phyloP scores from a whole-genome alignment of 306 rosid genomes.

The Vigna unguiculata region DNA sequence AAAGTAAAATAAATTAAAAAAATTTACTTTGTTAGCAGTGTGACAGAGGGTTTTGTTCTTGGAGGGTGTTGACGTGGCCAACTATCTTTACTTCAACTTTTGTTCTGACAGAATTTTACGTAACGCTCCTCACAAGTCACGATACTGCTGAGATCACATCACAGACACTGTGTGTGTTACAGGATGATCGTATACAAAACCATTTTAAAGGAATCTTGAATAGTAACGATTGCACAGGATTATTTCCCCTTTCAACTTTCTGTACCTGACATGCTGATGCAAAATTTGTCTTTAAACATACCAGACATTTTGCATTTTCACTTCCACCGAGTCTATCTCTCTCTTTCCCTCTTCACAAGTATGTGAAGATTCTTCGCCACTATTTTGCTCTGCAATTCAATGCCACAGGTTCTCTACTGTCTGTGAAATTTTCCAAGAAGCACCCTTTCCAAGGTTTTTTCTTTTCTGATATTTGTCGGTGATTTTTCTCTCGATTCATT shows the following conservation, averaged over 20 bases:
- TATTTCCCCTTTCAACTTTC: slow-evolving; percentile 25
- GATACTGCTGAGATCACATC: background rate
- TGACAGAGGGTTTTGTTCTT: slow-evolving; percentile 22
- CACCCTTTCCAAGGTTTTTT: slow-evolving; percentile 7
- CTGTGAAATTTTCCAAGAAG: slow-evolving; percentile 2
- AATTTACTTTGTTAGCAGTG: background rate
- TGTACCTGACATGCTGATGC: slow-evolving; percentile 49
- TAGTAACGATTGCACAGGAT: slow-evolving; percentile 35
- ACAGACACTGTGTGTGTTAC: background rate
- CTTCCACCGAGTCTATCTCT: slow-evolving; percentile 27
- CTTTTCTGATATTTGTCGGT: slow-evolving; percentile 5
- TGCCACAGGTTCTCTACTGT: slow-evolving; percentile 3
- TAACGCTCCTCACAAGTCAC: background rate
- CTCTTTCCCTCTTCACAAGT: slow-evolving; percentile 36
- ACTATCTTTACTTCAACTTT: slow-evolving; percentile 9
- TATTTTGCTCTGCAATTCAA: slow-evolving; percentile 17
- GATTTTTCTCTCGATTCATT: slow-evolving; percentile 43
- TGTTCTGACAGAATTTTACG: slow-evolving; percentile 1
- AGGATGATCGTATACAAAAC: background rate
- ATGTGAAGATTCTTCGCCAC: slow-evolving; percentile 19
- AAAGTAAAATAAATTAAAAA: background rate
- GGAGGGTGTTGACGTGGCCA: slow-evolving; percentile 1
- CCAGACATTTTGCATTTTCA: slow-evolving; percentile 44
- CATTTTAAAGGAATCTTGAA: background rate
- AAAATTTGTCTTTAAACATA: slow-evolving; percentile 56